Evolutionary conservation across 106 monocot genomes (phyloP).

Genomic region (Agapanthus africanus): DNA sequence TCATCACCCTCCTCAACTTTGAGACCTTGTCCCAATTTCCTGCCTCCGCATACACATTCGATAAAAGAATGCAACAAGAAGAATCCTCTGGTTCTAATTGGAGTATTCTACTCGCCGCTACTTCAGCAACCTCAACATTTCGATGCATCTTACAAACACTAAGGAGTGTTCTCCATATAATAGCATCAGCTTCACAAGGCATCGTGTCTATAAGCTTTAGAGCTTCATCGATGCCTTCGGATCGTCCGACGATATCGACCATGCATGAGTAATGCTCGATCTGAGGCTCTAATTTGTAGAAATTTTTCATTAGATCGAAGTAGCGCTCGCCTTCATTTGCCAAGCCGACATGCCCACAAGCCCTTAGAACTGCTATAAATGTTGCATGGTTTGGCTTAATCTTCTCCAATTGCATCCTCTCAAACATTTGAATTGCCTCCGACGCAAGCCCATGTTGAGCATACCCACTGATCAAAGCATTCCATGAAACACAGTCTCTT

Average conservation of each 20-base stretch:
- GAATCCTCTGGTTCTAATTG: slow-evolving; percentile 71
- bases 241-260: slow-evolving; percentile 75
- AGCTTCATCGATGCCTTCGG: slow-evolving; percentile 43
- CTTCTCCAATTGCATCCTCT: slow-evolving; percentile 57
- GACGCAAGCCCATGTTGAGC: slow-evolving; percentile 63
- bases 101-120: slow-evolving; percentile 44
- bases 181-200: slow-evolving; percentile 69
- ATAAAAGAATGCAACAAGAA: slow-evolving; percentile 56
- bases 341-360: slow-evolving; percentile 75
- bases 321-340: slow-evolving; percentile 48
- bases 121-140: slow-evolving; percentile 59
- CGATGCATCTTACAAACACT: slow-evolving; percentile 53
- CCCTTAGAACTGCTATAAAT: slow-evolving; percentile 74
- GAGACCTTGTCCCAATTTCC: slow-evolving; percentile 73
- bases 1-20: slow-evolving; percentile 62
- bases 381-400: slow-evolving; percentile 69
- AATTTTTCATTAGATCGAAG: slow-evolving; percentile 49
- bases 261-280: slow-evolving; percentile 92
- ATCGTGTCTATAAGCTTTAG: slow-evolving; percentile 52
- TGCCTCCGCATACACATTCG: slow-evolving; percentile 69
- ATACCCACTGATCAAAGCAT: slow-evolving; percentile 81
- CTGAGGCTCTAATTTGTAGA: slow-evolving; percentile 61
- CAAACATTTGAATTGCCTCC: slow-evolving; percentile 61
- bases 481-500: slow-evolving; percentile 77
- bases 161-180: slow-evolving; percentile 82